phyloP scores from a whole-genome alignment of 2,329 filamentous ascomycete genomes.

The Massarina eburnea region DNA sequence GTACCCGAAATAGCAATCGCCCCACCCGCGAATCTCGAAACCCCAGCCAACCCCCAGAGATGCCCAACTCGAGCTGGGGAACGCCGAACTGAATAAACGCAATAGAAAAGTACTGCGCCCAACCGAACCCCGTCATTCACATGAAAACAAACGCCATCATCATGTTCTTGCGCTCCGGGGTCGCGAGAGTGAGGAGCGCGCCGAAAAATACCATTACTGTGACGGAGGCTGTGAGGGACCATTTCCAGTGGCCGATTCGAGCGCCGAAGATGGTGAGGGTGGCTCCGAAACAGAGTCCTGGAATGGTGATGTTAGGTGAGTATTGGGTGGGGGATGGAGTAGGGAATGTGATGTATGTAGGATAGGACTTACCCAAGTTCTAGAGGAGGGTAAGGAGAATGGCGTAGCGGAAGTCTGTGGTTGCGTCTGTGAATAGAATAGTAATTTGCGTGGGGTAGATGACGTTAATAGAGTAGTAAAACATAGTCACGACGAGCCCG shows the following conservation, averaged over 20 bases:
- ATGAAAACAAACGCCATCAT: constrained; percentile 54
- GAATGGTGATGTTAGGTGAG: background rate
- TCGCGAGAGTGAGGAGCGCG: constrained; percentile 47
- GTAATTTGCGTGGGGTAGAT: constrained; percentile 53
- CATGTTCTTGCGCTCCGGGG: constrained; percentile 47
- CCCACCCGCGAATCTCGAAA: constrained; percentile 49
- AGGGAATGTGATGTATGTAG: background rate
- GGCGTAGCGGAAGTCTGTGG: constrained; percentile 37
- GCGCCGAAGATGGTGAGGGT: constrained; percentile 47
- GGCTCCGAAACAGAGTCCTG: constrained; percentile 44
- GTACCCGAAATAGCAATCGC: constrained; percentile 46
- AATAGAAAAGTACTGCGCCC: constrained; percentile 52
- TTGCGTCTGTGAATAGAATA: constrained; percentile 46
- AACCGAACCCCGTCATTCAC: constrained; percentile 50
- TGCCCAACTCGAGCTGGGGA: constrained; percentile 52
- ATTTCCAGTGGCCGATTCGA: constrained; percentile 50
- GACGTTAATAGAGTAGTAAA: constrained; percentile 53
- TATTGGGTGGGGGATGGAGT: background rate
- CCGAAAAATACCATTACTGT: constrained; percentile 54
- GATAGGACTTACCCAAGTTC: constrained; percentile 40
- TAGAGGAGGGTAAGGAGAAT: constrained; percentile 47
- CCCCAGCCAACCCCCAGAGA: constrained; percentile 44
- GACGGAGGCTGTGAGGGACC: constrained; percentile 48
- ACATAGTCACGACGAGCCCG: constrained; percentile 54
- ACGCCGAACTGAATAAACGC: constrained; percentile 55